Evolutionary conservation across 768 basidiomycete species (phyloP).

Genomic region (Chalciporus piperatus): DNA sequence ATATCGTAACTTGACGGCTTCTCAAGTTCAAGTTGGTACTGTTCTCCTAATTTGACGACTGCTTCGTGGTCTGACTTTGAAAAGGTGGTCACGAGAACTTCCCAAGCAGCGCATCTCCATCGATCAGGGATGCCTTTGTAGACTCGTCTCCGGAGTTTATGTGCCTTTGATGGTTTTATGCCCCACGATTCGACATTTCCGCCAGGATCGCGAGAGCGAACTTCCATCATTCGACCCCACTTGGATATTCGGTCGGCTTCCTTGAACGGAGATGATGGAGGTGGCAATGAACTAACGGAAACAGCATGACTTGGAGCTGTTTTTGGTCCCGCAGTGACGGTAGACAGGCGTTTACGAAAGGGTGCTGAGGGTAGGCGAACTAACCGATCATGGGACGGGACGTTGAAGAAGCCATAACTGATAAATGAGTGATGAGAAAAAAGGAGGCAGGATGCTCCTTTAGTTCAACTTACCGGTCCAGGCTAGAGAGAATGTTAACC

Average conservation of each 20-base stretch:
- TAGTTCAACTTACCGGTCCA: conserved; percentile 74
- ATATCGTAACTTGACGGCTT: conserved; percentile 87
- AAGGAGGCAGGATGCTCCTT: not conserved
- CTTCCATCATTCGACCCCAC: conserved; percentile 89
- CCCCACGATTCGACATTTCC: conserved; percentile 76
- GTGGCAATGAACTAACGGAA: conserved; percentile 47
- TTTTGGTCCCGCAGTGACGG: conserved; percentile 43
- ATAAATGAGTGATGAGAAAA: conserved; percentile 7
- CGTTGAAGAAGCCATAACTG: conserved; percentile 91
- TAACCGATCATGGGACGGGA: conserved; percentile 81
- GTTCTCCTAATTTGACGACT: conserved; percentile 40
- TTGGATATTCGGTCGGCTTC: conserved; percentile 81
- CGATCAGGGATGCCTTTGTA: conserved; percentile 98
- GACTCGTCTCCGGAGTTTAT: conserved; percentile 68
- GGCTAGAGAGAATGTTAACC: conserved; percentile 61
- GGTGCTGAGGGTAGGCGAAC: conserved; percentile 66
- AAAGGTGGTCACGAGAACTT: conserved; percentile 63
- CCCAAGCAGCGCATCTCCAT: conserved; percentile 94
- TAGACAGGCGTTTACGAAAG: conserved; percentile 54
- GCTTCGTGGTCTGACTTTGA: conserved; percentile 46
- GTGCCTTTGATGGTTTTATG: conserved; percentile 60
- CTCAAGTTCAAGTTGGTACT: conserved; percentile 66
- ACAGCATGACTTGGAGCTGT: conserved; percentile 45
- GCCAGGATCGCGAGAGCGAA: conserved; percentile 66
- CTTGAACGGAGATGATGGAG: conserved; percentile 46